phyloP scores from a whole-genome alignment of 495 filamentous ascomycete genomes.

The Aspergillus ellipticus region DNA sequence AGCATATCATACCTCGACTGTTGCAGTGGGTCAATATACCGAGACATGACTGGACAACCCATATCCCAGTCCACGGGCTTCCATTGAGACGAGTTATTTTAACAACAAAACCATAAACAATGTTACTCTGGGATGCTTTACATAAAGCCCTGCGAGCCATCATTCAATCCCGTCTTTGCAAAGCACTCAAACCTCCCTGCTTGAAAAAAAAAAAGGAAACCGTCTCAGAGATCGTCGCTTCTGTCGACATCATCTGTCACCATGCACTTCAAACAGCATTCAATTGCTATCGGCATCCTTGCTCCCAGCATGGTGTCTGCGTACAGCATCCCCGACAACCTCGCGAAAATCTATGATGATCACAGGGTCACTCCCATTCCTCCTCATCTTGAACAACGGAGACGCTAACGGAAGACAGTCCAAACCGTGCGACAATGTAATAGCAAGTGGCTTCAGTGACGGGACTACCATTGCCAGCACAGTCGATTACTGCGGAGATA shows the following conservation, averaged over 20 bases:
- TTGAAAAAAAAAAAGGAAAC: too few species aligned
- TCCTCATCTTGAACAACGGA: not conserved
- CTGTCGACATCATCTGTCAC: not conserved
- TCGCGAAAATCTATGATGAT: conserved; percentile 26
- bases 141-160: too few species aligned
- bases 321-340: conserved; percentile 28
- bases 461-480: conserved; percentile 11
- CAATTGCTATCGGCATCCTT: not conserved
- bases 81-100: too few species aligned
- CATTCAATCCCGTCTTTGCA: too few species aligned
- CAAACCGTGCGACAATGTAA: conserved; percentile 19
- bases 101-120: too few species aligned
- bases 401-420: conserved; percentile 4
- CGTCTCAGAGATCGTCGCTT: too few species aligned
- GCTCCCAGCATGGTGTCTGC: not conserved
- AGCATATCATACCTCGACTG: too few species aligned
- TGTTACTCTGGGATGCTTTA: too few species aligned
- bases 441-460: conserved; percentile 26
- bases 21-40: too few species aligned
- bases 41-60: too few species aligned
- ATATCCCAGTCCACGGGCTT: too few species aligned
- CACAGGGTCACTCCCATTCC: conserved; percentile 17
- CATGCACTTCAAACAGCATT: not conserved
- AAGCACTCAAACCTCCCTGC: too few species aligned
- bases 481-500: conserved; percentile 29